A percentile compares a stretch with the other conserved stretches of the same genome.
phyloP scores from a whole-genome alignment of 1,284 basidiomycete genomes.

The Hemileia vastatrix region DNA sequence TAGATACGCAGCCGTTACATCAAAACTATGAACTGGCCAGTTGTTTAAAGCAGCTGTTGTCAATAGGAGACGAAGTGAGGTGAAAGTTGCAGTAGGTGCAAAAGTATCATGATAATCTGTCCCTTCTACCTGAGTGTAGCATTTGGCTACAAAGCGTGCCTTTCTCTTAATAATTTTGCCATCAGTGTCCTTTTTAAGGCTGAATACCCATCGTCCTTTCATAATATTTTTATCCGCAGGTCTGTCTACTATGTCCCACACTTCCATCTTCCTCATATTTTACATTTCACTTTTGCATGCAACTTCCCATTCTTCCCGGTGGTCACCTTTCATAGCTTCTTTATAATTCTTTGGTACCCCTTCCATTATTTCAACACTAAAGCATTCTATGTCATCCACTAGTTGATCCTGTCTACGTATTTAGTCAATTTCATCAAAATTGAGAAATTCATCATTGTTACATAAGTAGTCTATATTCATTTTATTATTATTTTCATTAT shows the following conservation, averaged over 20 bases:
- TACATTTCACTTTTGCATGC: not conserved
- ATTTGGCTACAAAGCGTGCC: slow-evolving; percentile 21
- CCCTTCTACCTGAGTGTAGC: slow-evolving; percentile 14
- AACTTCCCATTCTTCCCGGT: not conserved
- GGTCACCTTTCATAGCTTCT: not conserved
- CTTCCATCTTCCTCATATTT: not conserved
- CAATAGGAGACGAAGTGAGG: slow-evolving; percentile 11
- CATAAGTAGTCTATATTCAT: too few species aligned
- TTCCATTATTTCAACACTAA: too few species aligned
- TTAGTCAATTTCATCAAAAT: too few species aligned
- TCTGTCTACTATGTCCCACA: not conserved
- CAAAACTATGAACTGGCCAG: too few species aligned
- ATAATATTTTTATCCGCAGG: not conserved
- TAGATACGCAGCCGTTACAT: too few species aligned
- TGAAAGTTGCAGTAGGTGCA: slow-evolving; percentile 6
- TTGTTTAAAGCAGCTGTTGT: too few species aligned
- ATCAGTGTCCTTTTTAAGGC: not conserved
- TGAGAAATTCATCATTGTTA: too few species aligned
- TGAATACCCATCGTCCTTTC: slow-evolving; percentile 11
- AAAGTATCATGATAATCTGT: slow-evolving; percentile 18
- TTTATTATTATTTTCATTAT: too few species aligned
- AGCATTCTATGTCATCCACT: too few species aligned
- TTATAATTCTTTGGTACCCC: slow-evolving; percentile 1
- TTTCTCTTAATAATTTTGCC: slow-evolving; percentile 18
- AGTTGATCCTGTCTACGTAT: too few species aligned